Evolutionary conservation across 768 basidiomycete genomes (phyloP), one percentile per base, ranked within the genome.

Genomic region (Lyophyllum shimeji): DNA sequence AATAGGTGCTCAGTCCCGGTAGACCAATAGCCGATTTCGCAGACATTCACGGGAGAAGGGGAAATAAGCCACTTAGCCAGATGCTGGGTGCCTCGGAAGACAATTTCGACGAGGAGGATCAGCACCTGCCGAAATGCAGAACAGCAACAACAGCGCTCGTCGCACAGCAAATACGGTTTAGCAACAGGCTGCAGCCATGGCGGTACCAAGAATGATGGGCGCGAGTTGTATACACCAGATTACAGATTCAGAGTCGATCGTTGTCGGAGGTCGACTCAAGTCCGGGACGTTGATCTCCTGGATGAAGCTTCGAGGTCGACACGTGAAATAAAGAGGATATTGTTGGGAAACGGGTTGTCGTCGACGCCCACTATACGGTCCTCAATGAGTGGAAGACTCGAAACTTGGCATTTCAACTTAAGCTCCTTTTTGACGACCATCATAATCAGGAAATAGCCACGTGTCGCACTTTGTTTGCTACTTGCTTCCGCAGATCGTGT

Each of bases 251-350:
- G 9, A 27, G n/a, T n/a, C 12, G 27, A 46, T 46, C 15, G 25
- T 37, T 42, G 50, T 40, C 27, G 24, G 13, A 23, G 20, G 23
- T 37, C n/a, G 24, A 50, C 3, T 39, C 34, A 33, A 39, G 49
- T 18, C 37, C 49, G 49, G 52, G 42, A 45, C 20, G 52, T 31
- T 52, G 52, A 52, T 45, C 42, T 52, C 52, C 52, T 52, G 52
- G 24, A 17, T 43, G 50, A 42, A 52, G 50, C 9, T 18, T 42
- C 29, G n/a, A 7, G 3, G 13, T 23, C 17, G 7, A n/a, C 52
- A 45, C 23, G 52, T 52, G 51, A 52, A 42, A 43, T 52, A 25
- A 24, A 45, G 9, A 24, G 45, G 12, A 25, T 13, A 17, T 17
- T 27, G 4, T 11, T 12, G 4, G 29, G 17, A 6, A 3, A 8